Conservation (phyloP, 345 rosid species). For the Capsella bursapastoris region DNA sequence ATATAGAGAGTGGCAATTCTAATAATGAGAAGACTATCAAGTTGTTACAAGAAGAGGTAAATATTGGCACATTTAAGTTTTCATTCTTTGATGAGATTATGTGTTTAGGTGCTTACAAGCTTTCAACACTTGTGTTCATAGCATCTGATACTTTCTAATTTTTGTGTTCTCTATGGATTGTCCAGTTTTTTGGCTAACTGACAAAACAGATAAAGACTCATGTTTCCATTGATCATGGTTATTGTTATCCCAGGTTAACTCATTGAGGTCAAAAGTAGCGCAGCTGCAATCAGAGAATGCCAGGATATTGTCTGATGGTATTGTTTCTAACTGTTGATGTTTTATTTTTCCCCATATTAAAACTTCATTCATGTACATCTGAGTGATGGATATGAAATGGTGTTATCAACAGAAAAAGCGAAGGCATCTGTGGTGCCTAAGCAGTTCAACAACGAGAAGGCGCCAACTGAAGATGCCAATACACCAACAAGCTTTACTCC, state of each 20-base stretch:
- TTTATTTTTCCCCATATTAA: not conserved
- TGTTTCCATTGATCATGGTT: not conserved
- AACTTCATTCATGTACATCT: not conserved
- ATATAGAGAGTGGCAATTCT: conserved; percentile 40
- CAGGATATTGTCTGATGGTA: conserved; percentile 44
- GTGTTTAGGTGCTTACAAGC: not conserved
- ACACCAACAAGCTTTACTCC: conserved; percentile 68
- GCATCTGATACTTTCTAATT: conserved; percentile 6
- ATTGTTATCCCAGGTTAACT: conserved; percentile 59
- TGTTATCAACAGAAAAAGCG: conserved; percentile 49
- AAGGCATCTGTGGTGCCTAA: conserved; percentile 41
- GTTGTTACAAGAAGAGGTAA: conserved; percentile 72
- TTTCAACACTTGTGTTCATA: conserved; percentile 13
- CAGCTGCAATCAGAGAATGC: conserved; percentile 57
- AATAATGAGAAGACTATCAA: conserved; percentile 48
- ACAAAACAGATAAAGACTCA: not conserved
- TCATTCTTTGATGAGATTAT: conserved; percentile 24
- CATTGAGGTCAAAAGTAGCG: conserved; percentile 68
- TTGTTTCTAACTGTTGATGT: conserved; percentile 25
- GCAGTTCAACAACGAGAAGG: conserved; percentile 46
- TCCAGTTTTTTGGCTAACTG: conserved; percentile 10
- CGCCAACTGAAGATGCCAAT: conserved; percentile 42
- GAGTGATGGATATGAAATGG: conserved; percentile 30
- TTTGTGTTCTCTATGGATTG: conserved; percentile 2
- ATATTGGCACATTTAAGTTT: not conserved